phyloP scores from a whole-genome alignment of 2,329 filamentous ascomycete genomes.

The Paramyrothecium roridum region DNA sequence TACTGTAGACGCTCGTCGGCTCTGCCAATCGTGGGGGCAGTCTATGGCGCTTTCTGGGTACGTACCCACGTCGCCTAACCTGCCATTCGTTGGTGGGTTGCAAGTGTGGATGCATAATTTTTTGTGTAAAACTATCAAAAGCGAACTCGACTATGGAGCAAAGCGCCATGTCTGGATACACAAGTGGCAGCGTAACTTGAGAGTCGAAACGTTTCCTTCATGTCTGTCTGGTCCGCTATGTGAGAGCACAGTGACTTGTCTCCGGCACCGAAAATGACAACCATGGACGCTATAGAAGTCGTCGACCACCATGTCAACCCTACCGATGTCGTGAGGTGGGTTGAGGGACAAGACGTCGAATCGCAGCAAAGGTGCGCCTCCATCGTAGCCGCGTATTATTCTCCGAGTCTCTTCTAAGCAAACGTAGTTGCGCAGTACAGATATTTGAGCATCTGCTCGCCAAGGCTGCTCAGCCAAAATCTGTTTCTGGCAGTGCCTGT shows the following conservation, averaged over 20 bases:
- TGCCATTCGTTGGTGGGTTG: not conserved
- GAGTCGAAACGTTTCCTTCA: not conserved
- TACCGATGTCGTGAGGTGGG: slow-evolving; percentile 35
- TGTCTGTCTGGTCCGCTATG: not conserved
- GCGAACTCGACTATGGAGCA: no score
- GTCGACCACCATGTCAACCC: slow-evolving; percentile 32
- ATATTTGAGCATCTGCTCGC: slow-evolving; percentile 46
- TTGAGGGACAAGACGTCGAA: slow-evolving; percentile 34
- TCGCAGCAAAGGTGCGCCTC: slow-evolving; percentile 32
- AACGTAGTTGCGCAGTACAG: slow-evolving; percentile 24
- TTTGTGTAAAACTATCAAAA: not conserved
- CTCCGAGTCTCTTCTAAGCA: not conserved
- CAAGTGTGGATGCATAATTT: not conserved
- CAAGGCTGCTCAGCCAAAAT: slow-evolving; percentile 50
- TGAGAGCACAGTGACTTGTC: not conserved
- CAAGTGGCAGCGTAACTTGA: no score
- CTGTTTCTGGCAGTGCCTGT: slow-evolving; percentile 53
- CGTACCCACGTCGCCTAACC: no score
- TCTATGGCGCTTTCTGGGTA: no score
- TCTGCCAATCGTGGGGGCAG: no score
- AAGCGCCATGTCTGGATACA: no score
- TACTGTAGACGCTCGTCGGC: no score
- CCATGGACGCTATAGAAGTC: slow-evolving; percentile 18
- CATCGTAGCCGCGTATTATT: not conserved
- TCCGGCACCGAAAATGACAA: slow-evolving; percentile 10